Evolutionary conservation across 805 yeast species (phyloP).

Genomic region (Starmerella roubikii): DNA sequence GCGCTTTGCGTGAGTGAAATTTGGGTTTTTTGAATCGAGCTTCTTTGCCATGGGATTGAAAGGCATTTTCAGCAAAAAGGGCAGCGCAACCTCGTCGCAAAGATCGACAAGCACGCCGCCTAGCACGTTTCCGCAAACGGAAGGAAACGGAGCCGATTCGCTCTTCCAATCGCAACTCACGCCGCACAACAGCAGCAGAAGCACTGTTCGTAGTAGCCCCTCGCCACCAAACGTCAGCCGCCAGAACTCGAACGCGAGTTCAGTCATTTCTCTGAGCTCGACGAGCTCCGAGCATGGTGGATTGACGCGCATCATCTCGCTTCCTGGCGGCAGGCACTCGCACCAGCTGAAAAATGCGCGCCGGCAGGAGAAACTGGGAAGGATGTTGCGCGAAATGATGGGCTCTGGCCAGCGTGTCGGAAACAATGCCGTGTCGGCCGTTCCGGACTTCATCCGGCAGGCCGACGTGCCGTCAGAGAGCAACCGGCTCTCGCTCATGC

Average conservation of each 20-base stretch:
- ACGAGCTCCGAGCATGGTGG: neutral
- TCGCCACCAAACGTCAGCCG: constrained; percentile 8
- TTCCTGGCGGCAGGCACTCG: constrained; percentile 54
- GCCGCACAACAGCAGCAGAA: no score
- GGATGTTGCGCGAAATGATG: constrained; percentile 42
- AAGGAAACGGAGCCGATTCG: neutral
- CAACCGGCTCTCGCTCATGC: constrained; percentile 23
- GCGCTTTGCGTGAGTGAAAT: constrained; percentile 15
- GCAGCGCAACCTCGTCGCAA: neutral
- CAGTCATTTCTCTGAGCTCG: neutral
- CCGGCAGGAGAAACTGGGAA: constrained; percentile 38
- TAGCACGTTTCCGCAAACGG: constrained; percentile 1
- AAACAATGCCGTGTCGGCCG: constrained; percentile 22
- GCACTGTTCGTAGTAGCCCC: constrained; percentile 1
- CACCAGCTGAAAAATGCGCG: constrained; percentile 61
- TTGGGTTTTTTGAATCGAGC: no score
- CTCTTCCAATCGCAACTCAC: no score
- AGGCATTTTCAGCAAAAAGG: constrained; percentile 11
- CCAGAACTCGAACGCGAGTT: constrained; percentile 11
- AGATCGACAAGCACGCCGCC: no score
- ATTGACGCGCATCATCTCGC: constrained; percentile 18
- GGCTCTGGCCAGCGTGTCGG: constrained; percentile 29
- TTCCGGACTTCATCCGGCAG: constrained; percentile 20
- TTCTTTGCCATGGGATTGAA: constrained; percentile 12
- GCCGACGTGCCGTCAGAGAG: constrained; percentile 13